Evolutionary conservation across 148 eudicot genomes (phyloP).

Genomic region (Mesembryanthemum crystallinum): DNA sequence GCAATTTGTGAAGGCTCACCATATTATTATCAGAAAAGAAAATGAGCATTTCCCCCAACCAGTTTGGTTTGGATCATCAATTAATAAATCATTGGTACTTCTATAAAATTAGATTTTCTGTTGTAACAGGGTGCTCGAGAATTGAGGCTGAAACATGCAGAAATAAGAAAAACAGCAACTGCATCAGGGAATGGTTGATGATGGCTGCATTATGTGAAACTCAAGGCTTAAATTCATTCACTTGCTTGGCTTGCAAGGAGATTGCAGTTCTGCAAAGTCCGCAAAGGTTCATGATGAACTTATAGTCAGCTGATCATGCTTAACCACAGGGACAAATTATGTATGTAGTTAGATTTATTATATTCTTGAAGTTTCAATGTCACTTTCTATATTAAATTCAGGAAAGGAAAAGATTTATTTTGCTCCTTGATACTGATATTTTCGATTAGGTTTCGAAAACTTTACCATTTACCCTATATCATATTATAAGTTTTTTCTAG

Average conservation of each 20-base stretch:
- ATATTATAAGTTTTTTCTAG: conserved; percentile 4
- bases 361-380: neutral
- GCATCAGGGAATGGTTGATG: conserved; percentile 37
- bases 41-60: neutral
- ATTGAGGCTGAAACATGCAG: conserved; percentile 43
- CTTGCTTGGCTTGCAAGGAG: conserved; percentile 9
- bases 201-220: conserved; percentile 9
- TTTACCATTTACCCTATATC: neutral
- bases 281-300: conserved; percentile 4
- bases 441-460: neutral
- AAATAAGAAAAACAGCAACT: conserved; percentile 31
- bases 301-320: conserved; percentile 13
- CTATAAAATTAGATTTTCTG: neutral
- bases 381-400: conserved; percentile 6
- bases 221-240: conserved; percentile 11
- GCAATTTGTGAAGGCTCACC: neutral
- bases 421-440: neutral
- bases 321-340: conserved; percentile 16
- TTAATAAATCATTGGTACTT: neutral
- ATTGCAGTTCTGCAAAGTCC: conserved; percentile 7
- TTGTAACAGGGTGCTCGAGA: conserved; percentile 41
- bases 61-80: neutral
- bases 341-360: conserved; percentile 11
- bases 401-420: neutral
- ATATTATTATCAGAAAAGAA: neutral